Base-by-base conservation (phyloP, 257 asterid species). In the Nicotiana knightiana region DNA sequence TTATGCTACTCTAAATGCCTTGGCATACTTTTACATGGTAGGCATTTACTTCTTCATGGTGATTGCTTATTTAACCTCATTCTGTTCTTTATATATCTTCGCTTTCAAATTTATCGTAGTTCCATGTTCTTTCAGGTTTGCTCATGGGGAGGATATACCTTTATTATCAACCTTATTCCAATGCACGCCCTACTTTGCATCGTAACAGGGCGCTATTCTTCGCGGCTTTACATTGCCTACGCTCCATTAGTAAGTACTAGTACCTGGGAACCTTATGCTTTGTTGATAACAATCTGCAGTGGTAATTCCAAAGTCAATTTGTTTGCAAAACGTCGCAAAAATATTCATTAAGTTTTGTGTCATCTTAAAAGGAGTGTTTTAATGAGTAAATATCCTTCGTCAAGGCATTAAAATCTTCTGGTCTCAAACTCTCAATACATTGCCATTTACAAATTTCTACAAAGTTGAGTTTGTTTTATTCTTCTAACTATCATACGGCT, bases 61-160 rank as follows among this genome's bases (percentile, higher is more conserved):
- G 79, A 8, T 82, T 58, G 28, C 53, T 79, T 26, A 33, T n/a
- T 43, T 12, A 18, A 4, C 64, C 73, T 79, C 17, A n/a, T 6
- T 63, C 32, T 35, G 30, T 82, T 68, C 32, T 67, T 48, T 26
- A 54, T 28, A 28, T 61, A 39, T 16, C 18, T 75, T 75, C 12
- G 37, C 67, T 68, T 9, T 54, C 24, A 59, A 66, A 43, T 28
- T 68, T 61, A 48, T 53, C 73, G 26, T 28, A 32, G 53, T 39
- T 79, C 71, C 15, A 26, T 51, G 26, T 37, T 39, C 64, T 84
- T 81, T 79, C 87, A 96, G 99, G 99, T 96, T 87, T 94, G 99
- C 94, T 96, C 99, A 61, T 96, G 99, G 99, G 98, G 99, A 92
- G 99, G 99, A 66, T 96, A 96, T 86, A 96, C 99, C 81, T 96